Conservation (phyloP, 2,329 filamentous ascomycete species). For the Colletotrichum cordylinicola region DNA sequence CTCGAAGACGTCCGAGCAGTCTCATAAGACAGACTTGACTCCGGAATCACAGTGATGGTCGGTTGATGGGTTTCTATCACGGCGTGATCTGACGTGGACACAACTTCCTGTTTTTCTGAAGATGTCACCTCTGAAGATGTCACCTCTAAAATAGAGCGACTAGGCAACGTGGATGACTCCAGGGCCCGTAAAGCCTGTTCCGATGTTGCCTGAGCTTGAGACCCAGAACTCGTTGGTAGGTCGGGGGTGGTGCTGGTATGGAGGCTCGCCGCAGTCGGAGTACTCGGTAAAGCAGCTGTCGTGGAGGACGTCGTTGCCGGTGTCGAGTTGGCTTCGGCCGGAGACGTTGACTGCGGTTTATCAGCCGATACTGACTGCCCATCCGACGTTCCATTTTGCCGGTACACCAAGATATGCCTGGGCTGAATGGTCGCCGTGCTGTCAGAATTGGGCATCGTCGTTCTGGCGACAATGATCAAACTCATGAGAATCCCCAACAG, state of each 20-base stretch:
- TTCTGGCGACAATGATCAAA: conserved; percentile 31
- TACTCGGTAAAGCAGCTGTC: neutral
- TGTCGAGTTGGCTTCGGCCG: neutral
- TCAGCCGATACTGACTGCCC: neutral
- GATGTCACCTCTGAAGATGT: neutral
- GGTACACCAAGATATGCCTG: neutral
- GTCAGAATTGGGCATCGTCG: conserved; percentile 35
- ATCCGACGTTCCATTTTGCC: neutral
- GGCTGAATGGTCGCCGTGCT: conserved; percentile 29
- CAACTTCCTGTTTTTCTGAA: neutral
- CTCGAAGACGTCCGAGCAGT: neutral
- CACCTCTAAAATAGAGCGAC: neutral
- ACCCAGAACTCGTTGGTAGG: neutral
- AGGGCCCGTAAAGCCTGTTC: neutral
- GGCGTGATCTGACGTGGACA: neutral
- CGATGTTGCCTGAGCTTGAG: neutral
- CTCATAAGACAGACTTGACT: neutral
- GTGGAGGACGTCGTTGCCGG: neutral
- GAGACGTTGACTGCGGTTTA: neutral
- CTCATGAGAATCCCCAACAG: conserved; percentile 30
- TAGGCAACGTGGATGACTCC: neutral
- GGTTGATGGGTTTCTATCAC: neutral
- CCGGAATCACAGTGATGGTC: neutral
- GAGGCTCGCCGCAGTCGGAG: neutral
- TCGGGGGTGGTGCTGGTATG: neutral